Percentiles rank a stretch among this genome's conserved stretches.
Conservation (phyloP, 345 rosid species). For the Linum trigynum region DNA sequence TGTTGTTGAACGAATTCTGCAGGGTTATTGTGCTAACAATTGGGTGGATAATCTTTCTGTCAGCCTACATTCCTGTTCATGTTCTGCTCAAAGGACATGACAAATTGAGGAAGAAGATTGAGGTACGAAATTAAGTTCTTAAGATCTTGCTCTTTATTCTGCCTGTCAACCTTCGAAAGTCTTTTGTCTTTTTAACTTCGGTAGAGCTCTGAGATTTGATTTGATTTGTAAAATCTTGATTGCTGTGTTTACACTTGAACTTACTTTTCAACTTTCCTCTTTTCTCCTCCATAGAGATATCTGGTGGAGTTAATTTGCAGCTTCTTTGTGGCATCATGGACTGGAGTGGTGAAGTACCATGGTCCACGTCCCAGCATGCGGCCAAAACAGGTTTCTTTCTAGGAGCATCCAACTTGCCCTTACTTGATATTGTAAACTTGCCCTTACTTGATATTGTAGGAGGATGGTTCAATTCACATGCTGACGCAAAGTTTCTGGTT, state of each 20-base stretch:
- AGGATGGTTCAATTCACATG: neutral
- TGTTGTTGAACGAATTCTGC: constrained; percentile 18
- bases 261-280: neutral
- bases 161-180: neutral
- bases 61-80: constrained; percentile 67
- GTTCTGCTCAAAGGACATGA: constrained; percentile 70
- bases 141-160: constrained; percentile 4
- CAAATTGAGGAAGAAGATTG: constrained; percentile 63
- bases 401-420: neutral
- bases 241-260: neutral
- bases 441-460: neutral
- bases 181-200: neutral
- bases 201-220: neutral
- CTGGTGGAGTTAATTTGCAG: constrained; percentile 97
- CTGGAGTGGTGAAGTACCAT: constrained; percentile 92
- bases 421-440: neutral
- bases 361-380: constrained; percentile 97
- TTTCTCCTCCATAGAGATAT: constrained; percentile 48
- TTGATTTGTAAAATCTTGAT: neutral
- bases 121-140: constrained; percentile 37
- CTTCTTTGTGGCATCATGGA: constrained; percentile 99
- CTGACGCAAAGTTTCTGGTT: neutral
- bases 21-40: constrained; percentile 66
- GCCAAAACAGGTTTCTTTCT: constrained; percentile 67
- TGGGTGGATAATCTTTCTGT: constrained; percentile 91